Conservation (phyloP, 352 stramenopile species). For the Phytophthora ramorum region DNA sequence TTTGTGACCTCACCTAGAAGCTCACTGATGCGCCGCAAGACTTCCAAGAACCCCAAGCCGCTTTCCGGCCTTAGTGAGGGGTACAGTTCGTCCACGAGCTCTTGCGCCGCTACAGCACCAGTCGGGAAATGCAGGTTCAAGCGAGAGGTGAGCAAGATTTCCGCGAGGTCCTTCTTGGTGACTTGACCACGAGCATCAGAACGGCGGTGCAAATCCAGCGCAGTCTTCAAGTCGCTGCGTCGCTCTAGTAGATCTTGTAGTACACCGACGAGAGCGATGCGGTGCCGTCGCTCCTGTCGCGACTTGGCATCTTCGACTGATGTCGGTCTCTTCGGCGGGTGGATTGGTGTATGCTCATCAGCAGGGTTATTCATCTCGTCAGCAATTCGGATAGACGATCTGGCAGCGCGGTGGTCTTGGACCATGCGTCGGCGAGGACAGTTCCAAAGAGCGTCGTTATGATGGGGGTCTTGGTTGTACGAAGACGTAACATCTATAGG, state of each 20-base stretch:
- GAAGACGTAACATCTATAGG: constrained; percentile 26
- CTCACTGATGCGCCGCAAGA: constrained; percentile 69
- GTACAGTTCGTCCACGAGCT: constrained; percentile 74
- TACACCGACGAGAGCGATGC: constrained; percentile 55
- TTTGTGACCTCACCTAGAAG: constrained; percentile 58
- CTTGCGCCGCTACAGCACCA: constrained; percentile 47
- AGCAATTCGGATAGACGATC: constrained; percentile 62
- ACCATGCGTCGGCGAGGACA: constrained; percentile 67
- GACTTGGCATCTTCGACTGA: constrained; percentile 23
- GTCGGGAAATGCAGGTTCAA: constrained; percentile 65
- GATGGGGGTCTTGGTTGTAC: constrained; percentile 20
- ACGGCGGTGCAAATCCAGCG: constrained; percentile 67
- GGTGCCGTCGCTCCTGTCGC: constrained; percentile 37
- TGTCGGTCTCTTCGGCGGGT: constrained; percentile 10
- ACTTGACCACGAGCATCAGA: constrained; percentile 70
- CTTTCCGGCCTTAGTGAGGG: constrained; percentile 35
- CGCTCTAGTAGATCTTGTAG: constrained; percentile 77
- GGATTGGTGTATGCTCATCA: constrained; percentile 10
- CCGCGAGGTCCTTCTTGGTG: constrained; percentile 57
- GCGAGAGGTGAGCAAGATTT: constrained; percentile 72
- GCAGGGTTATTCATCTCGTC: constrained; percentile 40
- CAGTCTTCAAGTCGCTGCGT: constrained; percentile 74
- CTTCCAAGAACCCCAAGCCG: constrained; percentile 59
- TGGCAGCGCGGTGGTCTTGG: constrained; percentile 65
- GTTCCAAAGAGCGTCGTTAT: constrained; percentile 69